Conservation (phyloP, 2,329 filamentous ascomycete genomes). For the Aureobasidium sp. region DNA sequence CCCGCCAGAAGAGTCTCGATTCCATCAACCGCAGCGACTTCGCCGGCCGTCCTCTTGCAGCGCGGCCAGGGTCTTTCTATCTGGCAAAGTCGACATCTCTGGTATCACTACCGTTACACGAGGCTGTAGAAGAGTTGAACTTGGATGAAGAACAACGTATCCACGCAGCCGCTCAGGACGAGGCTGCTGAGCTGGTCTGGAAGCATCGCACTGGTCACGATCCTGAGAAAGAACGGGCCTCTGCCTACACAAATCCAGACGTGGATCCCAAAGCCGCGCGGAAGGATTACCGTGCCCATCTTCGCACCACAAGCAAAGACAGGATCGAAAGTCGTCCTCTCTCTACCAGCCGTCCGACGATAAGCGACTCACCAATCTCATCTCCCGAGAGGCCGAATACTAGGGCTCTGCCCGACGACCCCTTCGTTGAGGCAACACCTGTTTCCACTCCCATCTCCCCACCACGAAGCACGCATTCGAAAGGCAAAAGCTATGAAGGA, state of each 20-base stretch:
- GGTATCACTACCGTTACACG: conserved; percentile 53
- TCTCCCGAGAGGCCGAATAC: neutral
- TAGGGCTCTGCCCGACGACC: neutral
- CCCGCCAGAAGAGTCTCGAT: conserved; percentile 4
- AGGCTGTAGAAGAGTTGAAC: conserved; percentile 67
- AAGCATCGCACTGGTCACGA: conserved; percentile 62
- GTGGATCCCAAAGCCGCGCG: conserved; percentile 26
- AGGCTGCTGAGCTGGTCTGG: conserved; percentile 72
- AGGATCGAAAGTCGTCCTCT: conserved; percentile 4
- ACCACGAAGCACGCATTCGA: conserved; percentile 9
- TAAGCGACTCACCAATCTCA: neutral
- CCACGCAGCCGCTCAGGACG: conserved; percentile 62
- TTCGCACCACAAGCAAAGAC: conserved; percentile 37
- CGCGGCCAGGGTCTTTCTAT: neutral
- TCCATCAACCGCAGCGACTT: conserved; percentile 19
- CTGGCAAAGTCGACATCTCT: neutral
- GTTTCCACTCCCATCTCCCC: neutral
- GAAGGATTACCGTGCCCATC: conserved; percentile 53
- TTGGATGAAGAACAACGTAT: conserved; percentile 54
- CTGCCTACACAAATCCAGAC: conserved; percentile 27
- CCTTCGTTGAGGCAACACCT: neutral
- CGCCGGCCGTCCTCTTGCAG: conserved; percentile 24
- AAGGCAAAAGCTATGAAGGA: conserved; percentile 28
- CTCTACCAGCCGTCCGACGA: conserved; percentile 5
- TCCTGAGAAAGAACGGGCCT: conserved; percentile 48